Base-by-base conservation (phyloP, 176 grass and related monocot genomes). In the Tillandsia fasciculata region DNA sequence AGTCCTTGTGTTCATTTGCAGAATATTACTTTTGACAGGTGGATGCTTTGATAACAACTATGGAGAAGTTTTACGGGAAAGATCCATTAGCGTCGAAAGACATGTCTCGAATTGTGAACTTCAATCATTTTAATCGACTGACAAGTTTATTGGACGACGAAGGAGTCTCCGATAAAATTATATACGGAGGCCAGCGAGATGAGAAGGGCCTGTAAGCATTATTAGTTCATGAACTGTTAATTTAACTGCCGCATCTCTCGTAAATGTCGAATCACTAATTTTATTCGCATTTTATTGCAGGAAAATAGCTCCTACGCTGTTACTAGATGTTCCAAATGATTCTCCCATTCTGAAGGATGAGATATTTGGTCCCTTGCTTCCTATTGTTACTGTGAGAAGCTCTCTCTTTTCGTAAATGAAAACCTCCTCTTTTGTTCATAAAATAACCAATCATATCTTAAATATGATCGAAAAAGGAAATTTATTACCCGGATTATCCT, bases 341-440 rank as follows among this genome's bases (percentile, higher is more conserved):
- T 72, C 93, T 17, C 8, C 15, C 69, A 72, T 97, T 50, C 92
- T 97, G 93, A 74, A 70, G 0, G 74, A 8, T 15, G 93, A 97
- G 51, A 85, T 97, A 57, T 97, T 97, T 64, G 93, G 93, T 10
- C 93, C 93, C 29, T 58, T 83, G 13, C 89, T 97, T 63, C 93
- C 93, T 10, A 97, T 97, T 17, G 5, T 92, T 51, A 97, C 86
- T 27, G 93, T 96, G 49, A 80, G 85, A 79, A 42, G 23, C 59
- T 15, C 52, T 76, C 33, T 42, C 3, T 6, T 42, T 42, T 42
- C 6, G 6, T 6, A 42, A 42, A 42, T 42, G 3, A 42, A 42
- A 42, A 42, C 33, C 33, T 42, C 33, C 33, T 42, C 33, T 42
- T 42, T 42, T 42, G 33, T 42, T 42, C 33, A 7, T 42, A 42